Evolutionary conservation across 2,329 filamentous ascomycete genomes (phyloP).

Genomic region (Coniella lustricola): DNA sequence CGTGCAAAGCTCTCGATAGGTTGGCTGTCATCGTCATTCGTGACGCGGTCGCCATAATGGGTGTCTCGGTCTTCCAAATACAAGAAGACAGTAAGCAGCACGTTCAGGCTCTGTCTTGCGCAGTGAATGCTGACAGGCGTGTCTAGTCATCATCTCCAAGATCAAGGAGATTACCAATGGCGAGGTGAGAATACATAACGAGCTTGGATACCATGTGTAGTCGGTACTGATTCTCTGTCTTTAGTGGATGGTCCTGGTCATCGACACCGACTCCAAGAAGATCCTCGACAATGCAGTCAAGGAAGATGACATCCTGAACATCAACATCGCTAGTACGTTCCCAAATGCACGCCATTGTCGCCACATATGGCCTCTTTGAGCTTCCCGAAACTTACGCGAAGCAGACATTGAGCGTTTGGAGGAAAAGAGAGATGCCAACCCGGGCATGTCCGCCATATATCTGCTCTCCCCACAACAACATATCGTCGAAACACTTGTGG

Average conservation of each 20-base stretch:
- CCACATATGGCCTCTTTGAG: constrained; percentile 3
- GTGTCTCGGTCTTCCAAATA: constrained; percentile 74
- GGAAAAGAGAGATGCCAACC: constrained; percentile 72
- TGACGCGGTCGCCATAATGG: constrained; percentile 54
- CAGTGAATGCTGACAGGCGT: neutral
- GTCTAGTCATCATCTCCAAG: constrained; percentile 61
- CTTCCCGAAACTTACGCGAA: constrained; percentile 13
- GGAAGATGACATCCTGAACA: constrained; percentile 94
- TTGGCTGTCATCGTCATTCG: constrained; percentile 7
- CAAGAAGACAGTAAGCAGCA: constrained; percentile 66
- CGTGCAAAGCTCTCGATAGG: neutral
- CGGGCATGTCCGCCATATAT: constrained; percentile 92
- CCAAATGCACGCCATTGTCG: neutral
- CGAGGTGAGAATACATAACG: constrained; percentile 54
- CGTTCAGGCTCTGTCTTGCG: neutral
- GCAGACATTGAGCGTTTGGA: constrained; percentile 93
- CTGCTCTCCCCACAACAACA: constrained; percentile 78
- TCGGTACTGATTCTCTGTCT: neutral
- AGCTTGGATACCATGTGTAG: neutral
- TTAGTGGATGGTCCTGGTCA: constrained; percentile 93
- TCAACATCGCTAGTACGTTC: constrained; percentile 83
- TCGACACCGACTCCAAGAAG: constrained; percentile 77
- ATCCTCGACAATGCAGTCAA: constrained; percentile 86
- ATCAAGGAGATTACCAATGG: constrained; percentile 73
- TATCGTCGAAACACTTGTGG: constrained; percentile 88